Evolutionary conservation across 2,329 filamentous ascomycete genomes (phyloP), one percentile per base, ranked within the genome.

Genomic region (Trichoderma sp.): DNA sequence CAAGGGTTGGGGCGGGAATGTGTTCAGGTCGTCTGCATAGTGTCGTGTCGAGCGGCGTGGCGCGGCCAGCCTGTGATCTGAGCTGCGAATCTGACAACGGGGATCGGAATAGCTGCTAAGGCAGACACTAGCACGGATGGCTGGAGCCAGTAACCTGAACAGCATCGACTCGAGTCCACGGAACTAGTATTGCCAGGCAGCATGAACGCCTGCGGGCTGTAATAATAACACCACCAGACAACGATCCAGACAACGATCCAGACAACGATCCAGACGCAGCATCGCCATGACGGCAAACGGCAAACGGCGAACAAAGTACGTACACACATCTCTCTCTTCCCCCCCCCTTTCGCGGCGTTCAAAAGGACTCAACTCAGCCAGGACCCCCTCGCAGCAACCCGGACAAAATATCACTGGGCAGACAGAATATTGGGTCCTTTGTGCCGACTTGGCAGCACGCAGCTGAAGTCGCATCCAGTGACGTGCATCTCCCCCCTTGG

Each of bases 51-150:
- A 39, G 45, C 50, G 59, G 61, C 61, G 37, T 27, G 52, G 61
- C 59, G 17, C 54, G 29, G 54, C 50, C 61, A 65, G 61, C 52
- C 61, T 32, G 61, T 65, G 61, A 65, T 65, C 61, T 57, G 61
- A 65, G 61, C 61, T 53, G 50, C 37, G 37, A 35, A 57, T 65
- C 61, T 65, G 61, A 57, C 61, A 48, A 25, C 61, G 52, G 45
- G 59, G 61, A 65, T 54, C 50, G 50, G 50, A 39, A 56, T 63
- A 53, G 45, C 13, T n/a, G 59, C 42, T 48, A 48, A 48, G 42
- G 42, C 42, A 48, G 19, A 48, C 42, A 19, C 42, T 48, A 48
- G 42, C 13, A 48, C 42, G 42, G 22, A 19, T 19, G 22, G 42
- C 39, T 45, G 39, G 39, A 45, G 39, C 17, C n/a, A 48, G 22